Evolutionary conservation across 2,329 filamentous ascomycete species (phyloP), one percentile per base, ranked within the genome.

Genomic region (Exophiala xenobiotica): DNA sequence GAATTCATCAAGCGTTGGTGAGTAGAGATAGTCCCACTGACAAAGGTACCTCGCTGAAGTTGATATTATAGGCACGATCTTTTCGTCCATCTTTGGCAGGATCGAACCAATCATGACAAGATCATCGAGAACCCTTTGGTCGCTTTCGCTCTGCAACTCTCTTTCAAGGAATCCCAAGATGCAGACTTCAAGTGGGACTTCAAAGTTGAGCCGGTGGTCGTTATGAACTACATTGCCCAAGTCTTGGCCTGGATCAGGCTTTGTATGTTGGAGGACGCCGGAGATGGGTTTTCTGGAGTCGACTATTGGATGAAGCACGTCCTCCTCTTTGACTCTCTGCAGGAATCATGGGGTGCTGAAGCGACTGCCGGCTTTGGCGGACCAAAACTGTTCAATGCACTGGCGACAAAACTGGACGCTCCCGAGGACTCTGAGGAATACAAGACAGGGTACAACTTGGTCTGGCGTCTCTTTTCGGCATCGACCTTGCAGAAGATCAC

Each of bases 1-100:
- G 66, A 74, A 0, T 65, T 81, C 3, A 77, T 82, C 58, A 61
- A 62, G 12, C 73, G 74, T 12, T 72, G 68, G 37, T 49, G 27
- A 24, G 46, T 33, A 16, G n/a, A n/a, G n/a, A n/a, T n/a, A n/a
- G n/a, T n/a, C n/a, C n/a, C n/a, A n/a, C n/a, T n/a, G n/a, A n/a
- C n/a, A n/a, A n/a, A n/a, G n/a, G n/a, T n/a, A n/a, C n/a, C n/a
- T n/a, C n/a, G n/a, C n/a, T n/a, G n/a, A n/a, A n/a, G n/a, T n/a
- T n/a, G 14, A 24, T 26, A 14, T 12, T n/a, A 24, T 29, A 53
- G 50, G 50, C 79, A 82, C 54, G 64, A 66, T 24, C 69, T 83
- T 0, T 62, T 82, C 5, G 67, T 82, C 11, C 70, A 67, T 22
- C 59, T 82, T 9, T 83, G 79, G 79, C 74, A 45, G 33, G 78